phyloP scores from a whole-genome alignment of 208 protist species.

The Wallacemonas sp. region DNA sequence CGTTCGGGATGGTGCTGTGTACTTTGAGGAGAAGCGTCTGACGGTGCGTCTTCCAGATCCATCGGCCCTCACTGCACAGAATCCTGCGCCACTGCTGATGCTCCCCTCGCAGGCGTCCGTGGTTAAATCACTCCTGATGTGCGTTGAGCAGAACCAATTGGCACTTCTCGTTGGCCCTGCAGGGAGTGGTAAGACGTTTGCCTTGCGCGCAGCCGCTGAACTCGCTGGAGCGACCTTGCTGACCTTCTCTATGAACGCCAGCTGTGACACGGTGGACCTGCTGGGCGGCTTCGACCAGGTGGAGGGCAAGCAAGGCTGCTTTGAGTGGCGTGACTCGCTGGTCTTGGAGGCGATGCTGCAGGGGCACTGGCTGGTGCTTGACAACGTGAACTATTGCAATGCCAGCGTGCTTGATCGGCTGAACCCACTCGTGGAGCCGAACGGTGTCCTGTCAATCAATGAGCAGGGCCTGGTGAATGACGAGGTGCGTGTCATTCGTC shows the following conservation, averaged over 20 bases:
- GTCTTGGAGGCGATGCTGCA: conserved; percentile 94
- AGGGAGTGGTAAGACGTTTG: conserved; percentile 96
- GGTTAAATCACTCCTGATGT: conserved; percentile 87
- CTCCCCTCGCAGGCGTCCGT: conserved; percentile 67
- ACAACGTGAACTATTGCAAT: conserved; percentile 99
- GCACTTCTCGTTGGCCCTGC: conserved; percentile 95
- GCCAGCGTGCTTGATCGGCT: conserved; percentile 99
- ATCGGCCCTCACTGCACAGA: not conserved
- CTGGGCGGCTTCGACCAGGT: conserved; percentile 99
- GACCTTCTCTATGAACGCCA: conserved; percentile 97
- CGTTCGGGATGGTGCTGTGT: conserved; percentile 55
- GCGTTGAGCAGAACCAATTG: conserved; percentile 94
- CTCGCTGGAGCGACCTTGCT: conserved; percentile 91
- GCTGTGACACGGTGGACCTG: conserved; percentile 99
- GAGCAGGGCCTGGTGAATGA: conserved; percentile 96
- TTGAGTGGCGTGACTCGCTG: conserved; percentile 99
- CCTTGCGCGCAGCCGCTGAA: conserved; percentile 92
- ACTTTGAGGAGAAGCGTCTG: conserved; percentile 52
- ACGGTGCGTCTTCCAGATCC: conserved; percentile 16
- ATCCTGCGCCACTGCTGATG: conserved; percentile 37
- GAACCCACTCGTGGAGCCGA: conserved; percentile 99
- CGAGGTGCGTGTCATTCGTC: conserved; percentile 90
- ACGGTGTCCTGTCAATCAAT: conserved; percentile 94
- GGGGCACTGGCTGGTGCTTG: conserved; percentile 99
- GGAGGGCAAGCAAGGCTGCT: conserved; percentile 94